Evolutionary conservation across 1,139 yeast species (phyloP).

Genomic region (Kurtzmaniella quercitrusa): DNA sequence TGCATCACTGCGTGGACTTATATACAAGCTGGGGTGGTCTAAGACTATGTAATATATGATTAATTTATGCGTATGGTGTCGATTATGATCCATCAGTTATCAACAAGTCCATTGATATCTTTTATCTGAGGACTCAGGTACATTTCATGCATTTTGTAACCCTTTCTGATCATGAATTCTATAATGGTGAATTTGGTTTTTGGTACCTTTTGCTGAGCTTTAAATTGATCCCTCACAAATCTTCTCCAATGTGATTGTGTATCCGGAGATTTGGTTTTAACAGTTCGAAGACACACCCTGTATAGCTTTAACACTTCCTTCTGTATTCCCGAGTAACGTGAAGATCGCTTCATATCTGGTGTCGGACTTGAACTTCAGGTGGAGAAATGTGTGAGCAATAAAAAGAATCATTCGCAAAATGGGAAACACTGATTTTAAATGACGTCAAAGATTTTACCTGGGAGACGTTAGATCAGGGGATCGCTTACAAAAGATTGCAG

Average conservation of each 20-base stretch:
- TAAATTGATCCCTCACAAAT: slow-evolving; percentile 57
- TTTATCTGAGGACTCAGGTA: slow-evolving; percentile 65
- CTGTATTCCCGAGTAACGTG: slow-evolving; percentile 56
- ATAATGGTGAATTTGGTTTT: slow-evolving; percentile 83
- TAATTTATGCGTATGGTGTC: no score
- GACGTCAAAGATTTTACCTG: neutral
- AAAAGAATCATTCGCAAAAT: neutral
- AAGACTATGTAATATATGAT: no score
- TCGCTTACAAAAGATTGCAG: no score
- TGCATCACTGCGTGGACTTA: no score
- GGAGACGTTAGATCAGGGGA: no score
- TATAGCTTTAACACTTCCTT: slow-evolving; percentile 62
- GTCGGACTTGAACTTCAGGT: neutral
- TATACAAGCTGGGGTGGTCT: no score
- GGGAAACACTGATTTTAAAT: neutral
- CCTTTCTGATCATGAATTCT: slow-evolving; percentile 79
- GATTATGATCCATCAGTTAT: neutral
- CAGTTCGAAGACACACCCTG: slow-evolving; percentile 52
- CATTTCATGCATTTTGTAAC: slow-evolving; percentile 68
- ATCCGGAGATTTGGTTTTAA: slow-evolving; percentile 52
- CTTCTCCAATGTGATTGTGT: slow-evolving; percentile 42
- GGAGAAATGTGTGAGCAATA: neutral
- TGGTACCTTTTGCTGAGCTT: slow-evolving; percentile 52
- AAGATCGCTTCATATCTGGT: slow-evolving; percentile 18
- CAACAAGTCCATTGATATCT: slow-evolving; percentile 42